Evolutionary conservation across 495 filamentous ascomycete genomes (phyloP).

Genomic region (Trichoderma orchidacearum): DNA sequence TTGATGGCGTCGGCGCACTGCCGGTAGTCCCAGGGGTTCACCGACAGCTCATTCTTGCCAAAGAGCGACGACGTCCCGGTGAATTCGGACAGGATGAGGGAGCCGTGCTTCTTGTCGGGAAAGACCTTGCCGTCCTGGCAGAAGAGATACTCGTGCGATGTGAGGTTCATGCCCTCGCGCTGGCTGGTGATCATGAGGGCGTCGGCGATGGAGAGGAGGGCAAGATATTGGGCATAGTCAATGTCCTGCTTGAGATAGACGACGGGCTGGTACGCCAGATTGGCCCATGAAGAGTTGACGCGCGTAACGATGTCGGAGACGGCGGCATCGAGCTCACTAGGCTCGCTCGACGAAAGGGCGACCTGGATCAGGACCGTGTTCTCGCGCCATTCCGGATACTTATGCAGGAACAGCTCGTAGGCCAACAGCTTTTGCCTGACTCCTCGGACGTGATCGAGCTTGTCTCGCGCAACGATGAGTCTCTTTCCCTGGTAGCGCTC

Average conservation of each 20-base stretch:
- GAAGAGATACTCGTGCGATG: slow-evolving; percentile 81
- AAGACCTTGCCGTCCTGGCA: slow-evolving; percentile 73
- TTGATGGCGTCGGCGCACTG: slow-evolving; percentile 74
- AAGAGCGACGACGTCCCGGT: slow-evolving; percentile 83
- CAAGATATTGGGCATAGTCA: slow-evolving; percentile 77
- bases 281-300: slow-evolving; percentile 79
- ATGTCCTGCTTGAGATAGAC: slow-evolving; percentile 95
- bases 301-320: slow-evolving; percentile 86
- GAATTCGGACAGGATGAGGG: slow-evolving; percentile 85
- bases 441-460: slow-evolving; percentile 80
- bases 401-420: slow-evolving; percentile 87
- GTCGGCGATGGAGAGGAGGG: slow-evolving; percentile 75
- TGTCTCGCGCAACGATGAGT: slow-evolving; percentile 83
- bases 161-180: slow-evolving; percentile 91
- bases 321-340: slow-evolving; percentile 70
- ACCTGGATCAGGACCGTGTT: slow-evolving; percentile 87
- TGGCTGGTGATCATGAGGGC: slow-evolving; percentile 85
- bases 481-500: slow-evolving; percentile 73
- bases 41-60: slow-evolving; percentile 56
- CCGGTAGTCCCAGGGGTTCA: slow-evolving; percentile 90
- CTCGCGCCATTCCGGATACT: slow-evolving; percentile 76
- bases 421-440: slow-evolving; percentile 85
- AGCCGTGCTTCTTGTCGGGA: slow-evolving; percentile 62
- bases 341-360: slow-evolving; percentile 74
- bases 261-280: slow-evolving; percentile 75